Conservation (phyloP, 495 filamentous ascomycete species). For the Penicillium paxilli region DNA sequence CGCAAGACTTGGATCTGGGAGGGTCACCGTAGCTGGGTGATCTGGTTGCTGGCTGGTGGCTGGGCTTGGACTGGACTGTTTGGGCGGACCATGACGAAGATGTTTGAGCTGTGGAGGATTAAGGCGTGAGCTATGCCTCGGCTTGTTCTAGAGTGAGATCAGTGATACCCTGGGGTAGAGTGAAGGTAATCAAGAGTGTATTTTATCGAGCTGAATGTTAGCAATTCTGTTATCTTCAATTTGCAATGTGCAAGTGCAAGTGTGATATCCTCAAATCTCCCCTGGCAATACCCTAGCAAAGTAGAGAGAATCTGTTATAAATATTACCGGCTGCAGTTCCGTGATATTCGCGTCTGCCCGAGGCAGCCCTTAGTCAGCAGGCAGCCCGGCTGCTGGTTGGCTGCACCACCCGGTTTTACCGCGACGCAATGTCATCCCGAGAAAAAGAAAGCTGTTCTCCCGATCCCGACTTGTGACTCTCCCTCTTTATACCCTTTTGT, state of each 20-base stretch:
- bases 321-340: constrained; percentile 16
- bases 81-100: constrained; percentile 40
- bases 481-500: not conserved
- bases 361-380: constrained; percentile 23
- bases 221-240: not conserved
- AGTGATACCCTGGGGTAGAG: too few species aligned
- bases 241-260: not conserved
- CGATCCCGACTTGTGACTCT: constrained; percentile 18
- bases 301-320: constrained; percentile 3
- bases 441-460: constrained; percentile 48
- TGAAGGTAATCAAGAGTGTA: too few species aligned
- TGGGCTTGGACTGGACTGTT: constrained; percentile 45
- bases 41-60: constrained; percentile 43
- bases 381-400: constrained; percentile 28
- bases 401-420: constrained; percentile 29
- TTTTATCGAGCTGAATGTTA: too few species aligned
- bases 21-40: constrained; percentile 50
- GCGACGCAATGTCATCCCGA: constrained; percentile 36
- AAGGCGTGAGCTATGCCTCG: constrained; percentile 4
- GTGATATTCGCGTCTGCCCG: constrained; percentile 30
- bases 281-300: too few species aligned
- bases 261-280: too few species aligned
- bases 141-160: too few species aligned
- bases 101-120: constrained; percentile 48
- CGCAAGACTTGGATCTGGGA: constrained; percentile 55